These are phyloP conservation scores for Acidomyces sp. DNA, from an alignment of 495 filamentous ascomycete species.

Conservation along the genomic window DNA sequence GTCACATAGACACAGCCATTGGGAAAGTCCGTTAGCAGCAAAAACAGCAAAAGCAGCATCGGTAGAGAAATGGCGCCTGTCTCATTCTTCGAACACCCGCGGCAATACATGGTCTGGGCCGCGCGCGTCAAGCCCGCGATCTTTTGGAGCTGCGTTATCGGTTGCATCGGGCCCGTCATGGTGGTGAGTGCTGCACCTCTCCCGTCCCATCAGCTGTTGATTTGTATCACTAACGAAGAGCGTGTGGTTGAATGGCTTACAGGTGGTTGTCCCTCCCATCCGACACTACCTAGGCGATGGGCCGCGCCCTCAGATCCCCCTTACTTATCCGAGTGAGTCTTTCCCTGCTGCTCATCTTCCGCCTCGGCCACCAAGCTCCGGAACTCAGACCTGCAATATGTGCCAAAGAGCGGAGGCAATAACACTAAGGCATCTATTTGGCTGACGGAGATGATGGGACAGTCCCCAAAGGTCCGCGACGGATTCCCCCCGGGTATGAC, in stretches of 20 bases:
- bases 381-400: neutral
- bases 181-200: constrained; percentile 30
- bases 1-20: neutral
- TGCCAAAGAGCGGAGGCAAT: neutral
- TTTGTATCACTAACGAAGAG: neutral
- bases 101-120: constrained; percentile 77
- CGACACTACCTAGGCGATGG: constrained; percentile 56
- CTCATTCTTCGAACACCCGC: constrained; percentile 66
- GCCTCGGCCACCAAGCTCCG: no score
- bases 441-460: constrained; percentile 6
- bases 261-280: constrained; percentile 49
- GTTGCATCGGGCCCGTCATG: constrained; percentile 53
- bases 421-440: neutral
- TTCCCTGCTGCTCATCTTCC: neutral
- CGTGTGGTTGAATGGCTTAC: neutral
- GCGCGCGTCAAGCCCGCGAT: constrained; percentile 73
- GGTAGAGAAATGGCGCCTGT: constrained; percentile 41
- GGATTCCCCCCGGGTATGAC: constrained; percentile 62
- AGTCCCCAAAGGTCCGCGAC: constrained; percentile 68
- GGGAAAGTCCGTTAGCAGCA: neutral
- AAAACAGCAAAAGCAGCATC: no score
- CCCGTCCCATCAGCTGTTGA: neutral
- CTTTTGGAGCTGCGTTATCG: constrained; percentile 72
- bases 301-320: constrained; percentile 54
- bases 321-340: constrained; percentile 81